These are phyloP conservation scores for Dipteronia sinensis DNA, from an alignment of 345 rosid genomes.

Conservation along the genomic window DNA sequence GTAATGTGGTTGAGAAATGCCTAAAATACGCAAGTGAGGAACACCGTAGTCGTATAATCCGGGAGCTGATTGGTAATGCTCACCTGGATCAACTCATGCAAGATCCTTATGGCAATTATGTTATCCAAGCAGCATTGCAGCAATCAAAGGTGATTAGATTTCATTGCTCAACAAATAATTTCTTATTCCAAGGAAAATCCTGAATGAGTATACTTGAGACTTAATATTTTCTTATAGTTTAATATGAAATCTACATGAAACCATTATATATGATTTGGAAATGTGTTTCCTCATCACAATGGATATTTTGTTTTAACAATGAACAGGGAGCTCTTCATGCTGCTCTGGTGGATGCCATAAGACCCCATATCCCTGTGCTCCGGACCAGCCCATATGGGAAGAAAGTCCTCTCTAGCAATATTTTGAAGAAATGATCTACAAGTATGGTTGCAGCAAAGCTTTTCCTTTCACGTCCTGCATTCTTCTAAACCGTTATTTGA, in stretches of 20 bases:
- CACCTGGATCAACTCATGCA: conserved; percentile 75
- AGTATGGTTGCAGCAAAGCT: conserved; percentile 14
- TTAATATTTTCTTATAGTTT: background rate
- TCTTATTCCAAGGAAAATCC: background rate
- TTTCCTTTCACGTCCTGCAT: background rate
- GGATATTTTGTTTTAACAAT: conserved; percentile 9
- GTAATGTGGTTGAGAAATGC: conserved; percentile 91
- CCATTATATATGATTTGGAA: conserved; percentile 5
- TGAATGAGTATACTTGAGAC: background rate
- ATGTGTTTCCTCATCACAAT: background rate
- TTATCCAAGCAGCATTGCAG: conserved; percentile 76
- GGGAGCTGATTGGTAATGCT: conserved; percentile 58
- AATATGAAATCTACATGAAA: background rate
- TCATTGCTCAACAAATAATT: background rate
- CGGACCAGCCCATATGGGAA: conserved; percentile 82
- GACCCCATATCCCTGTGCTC: conserved; percentile 56
- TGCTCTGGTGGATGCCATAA: conserved; percentile 67
- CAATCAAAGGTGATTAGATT: conserved; percentile 51
- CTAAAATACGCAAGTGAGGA: conserved; percentile 60
- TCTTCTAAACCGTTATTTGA: background rate
- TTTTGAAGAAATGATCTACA: conserved; percentile 55
- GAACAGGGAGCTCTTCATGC: conserved; percentile 61
- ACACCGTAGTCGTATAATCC: conserved; percentile 39
- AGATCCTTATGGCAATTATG: conserved; percentile 85
- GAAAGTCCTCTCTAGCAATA: conserved; percentile 71